Evolutionary conservation across 1,139 yeast species (phyloP), one percentile per base, ranked within the genome.

Genomic region (Yamadazyma sp.): DNA sequence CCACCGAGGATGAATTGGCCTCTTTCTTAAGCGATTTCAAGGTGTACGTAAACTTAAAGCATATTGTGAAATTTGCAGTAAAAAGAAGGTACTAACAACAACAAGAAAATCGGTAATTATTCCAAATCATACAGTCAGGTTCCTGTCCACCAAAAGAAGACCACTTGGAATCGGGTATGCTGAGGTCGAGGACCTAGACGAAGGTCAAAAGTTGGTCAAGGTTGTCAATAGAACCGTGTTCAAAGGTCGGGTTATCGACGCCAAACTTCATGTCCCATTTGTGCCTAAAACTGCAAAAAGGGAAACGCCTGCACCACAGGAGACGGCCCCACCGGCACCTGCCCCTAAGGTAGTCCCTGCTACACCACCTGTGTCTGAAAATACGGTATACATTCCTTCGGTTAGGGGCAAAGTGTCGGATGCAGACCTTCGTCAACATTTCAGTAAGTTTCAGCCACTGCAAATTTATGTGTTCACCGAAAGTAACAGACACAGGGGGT

Each of bases 161-260:
- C 76, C 83, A 2, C 62, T 79, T 42, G 88, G 89, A 1, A 72
- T 77, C 46, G 89, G 85, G 0, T 83, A 81, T 58, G 86, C 77
- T 20, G 86, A 79, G 40, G 79, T 83, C 48, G 64, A 58, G n/a
- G 55, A 67, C 28, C 56, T 60, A 14, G 81, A 75, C 22, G 73
- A 65, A 42, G 84, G 84, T 2, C 65, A 64, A 26, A 58, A 59
- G 18, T 87, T 72, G 3, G 64, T 73, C 30, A 55, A 58, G 6
- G 60, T 61, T 16, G 58, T 77, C 40, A 61, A 75, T 49, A 77
- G 77, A 6, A 53, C 52, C 28, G 56, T 42, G 29, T 73, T 66
- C 54, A 62, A 67, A 41, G 67, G 65, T 14, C 64, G 80, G 32
- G 53, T 54, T 8, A 45, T 75, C 25, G 53, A 53, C 37, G 61